Evolutionary conservation across 2,329 filamentous ascomycete genomes (phyloP).

Genomic region (Calonectria fujianensis): DNA sequence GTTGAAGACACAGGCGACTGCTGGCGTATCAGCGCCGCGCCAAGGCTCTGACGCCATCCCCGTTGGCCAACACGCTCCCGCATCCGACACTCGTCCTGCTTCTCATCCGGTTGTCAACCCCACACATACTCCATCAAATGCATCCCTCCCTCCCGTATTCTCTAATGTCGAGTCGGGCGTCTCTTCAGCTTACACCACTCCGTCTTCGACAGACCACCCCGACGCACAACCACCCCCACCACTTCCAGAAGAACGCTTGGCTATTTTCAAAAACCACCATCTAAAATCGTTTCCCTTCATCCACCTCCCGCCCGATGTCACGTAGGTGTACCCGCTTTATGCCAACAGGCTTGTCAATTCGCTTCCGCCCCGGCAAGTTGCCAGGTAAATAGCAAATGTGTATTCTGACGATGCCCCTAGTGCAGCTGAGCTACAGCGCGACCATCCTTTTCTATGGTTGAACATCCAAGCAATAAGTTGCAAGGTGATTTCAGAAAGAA

Average conservation of each 20-base stretch:
- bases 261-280: conserved; percentile 50
- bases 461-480: conserved; percentile 58
- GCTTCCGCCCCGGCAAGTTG: not conserved
- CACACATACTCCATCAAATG: not conserved
- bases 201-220: not conserved
- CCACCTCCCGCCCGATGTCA: conserved; percentile 43
- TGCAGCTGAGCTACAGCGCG: conserved; percentile 51
- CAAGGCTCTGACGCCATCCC: not conserved
- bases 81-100: not conserved
- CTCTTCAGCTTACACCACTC: conserved; percentile 10
- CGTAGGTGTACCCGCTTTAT: conserved; percentile 24
- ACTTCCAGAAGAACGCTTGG: conserved; percentile 38
- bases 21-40: not conserved
- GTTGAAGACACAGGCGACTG: conserved; percentile 52
- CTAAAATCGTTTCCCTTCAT: conserved; percentile 56
- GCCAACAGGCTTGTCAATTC: not conserved
- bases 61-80: not conserved
- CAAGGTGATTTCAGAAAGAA: conserved; percentile 48
- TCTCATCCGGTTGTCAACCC: not conserved
- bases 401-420: conserved; percentile 30
- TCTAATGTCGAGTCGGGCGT: not conserved
- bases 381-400: not conserved
- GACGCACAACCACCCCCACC: conserved; percentile 15
- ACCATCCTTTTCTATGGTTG: conserved; percentile 61
- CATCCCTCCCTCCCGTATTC: not conserved